Percentiles rank a stretch among this genome's conserved stretches.
phyloP scores from a whole-genome alignment of 2,329 filamentous ascomycete species.

The Trichoderma sp. region DNA sequence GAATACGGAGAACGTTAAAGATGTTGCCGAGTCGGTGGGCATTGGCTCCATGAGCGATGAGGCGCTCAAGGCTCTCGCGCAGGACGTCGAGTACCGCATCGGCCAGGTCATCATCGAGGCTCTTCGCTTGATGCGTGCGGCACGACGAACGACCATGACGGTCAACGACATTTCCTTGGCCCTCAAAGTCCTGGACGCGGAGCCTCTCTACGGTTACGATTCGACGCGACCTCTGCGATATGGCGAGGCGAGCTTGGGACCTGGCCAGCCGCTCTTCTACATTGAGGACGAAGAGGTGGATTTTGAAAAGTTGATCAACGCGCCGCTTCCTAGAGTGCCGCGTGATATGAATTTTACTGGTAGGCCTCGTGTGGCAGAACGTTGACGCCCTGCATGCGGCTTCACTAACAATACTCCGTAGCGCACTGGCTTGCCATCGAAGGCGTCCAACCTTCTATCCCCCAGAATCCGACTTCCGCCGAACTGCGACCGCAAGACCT shows the following conservation, averaged over 20 bases:
- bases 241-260: constrained; percentile 90
- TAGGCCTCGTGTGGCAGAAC: constrained; percentile 45
- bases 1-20: constrained; percentile 94
- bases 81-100: constrained; percentile 94
- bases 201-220: constrained; percentile 96
- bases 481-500: constrained; percentile 85
- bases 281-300: constrained; percentile 98
- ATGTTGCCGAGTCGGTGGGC: constrained; percentile 95
- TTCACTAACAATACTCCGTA: constrained; percentile 42
- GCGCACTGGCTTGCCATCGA: constrained; percentile 98
- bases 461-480: constrained; percentile 88
- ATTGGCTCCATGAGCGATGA: constrained; percentile 82
- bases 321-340: constrained; percentile 90
- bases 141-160: constrained; percentile 81
- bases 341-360: constrained; percentile 90
- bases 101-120: constrained; percentile 93
- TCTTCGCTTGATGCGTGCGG: constrained; percentile 93
- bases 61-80: constrained; percentile 81
- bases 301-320: constrained; percentile 98
- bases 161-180: constrained; percentile 90
- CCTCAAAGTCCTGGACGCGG: constrained; percentile 83
- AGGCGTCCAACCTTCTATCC: constrained; percentile 94
- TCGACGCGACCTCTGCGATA: constrained; percentile 86
- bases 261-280: constrained; percentile 93
- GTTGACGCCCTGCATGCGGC: neutral